Base-by-base conservation (phyloP, 306 rosid genomes). In the Corylus avellana region DNA sequence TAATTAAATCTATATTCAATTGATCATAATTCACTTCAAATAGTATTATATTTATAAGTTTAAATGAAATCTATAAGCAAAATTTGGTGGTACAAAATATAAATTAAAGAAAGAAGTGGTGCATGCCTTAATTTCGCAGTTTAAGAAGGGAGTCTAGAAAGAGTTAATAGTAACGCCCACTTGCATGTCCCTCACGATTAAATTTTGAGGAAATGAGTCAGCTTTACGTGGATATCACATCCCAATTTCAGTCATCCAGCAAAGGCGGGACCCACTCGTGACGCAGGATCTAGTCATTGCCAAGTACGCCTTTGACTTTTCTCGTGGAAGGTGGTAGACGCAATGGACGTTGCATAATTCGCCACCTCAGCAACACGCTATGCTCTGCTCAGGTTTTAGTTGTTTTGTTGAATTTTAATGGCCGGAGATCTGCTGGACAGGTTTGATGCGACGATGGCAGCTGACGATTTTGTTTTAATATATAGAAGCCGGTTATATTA, bases 221-320 rank as follows among this genome's bases (percentile, higher is more conserved):
- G 81, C 70, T 0, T 1, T 25, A 63, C 81, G 88, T 84, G 81
- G 81, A 79, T 62, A 13, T 49, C 58, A 47, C 72, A 77, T 77
- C 84, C 55, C 3, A 3, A 67, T 39, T 46, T 9, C 12, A 72
- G 25, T 54, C 39, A 16, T 3, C 8, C 50, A 11, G 42, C 12
- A 12, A 9, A 71, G 12, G 20, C 16, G 2, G 51, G 58, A 74
- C 71, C 57, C 20, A 44, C 66, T 42, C 46, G 7, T 54, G 86
- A 87, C 88, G 61, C 75, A 76, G 85, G 74, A 79, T 87, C 88
- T 82, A 87, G 88, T 82, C 88, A 87, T 70, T 25, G 49, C 83
- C 64, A 35, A 73, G 68, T 84, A 80, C 50, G 66, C 12, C 5
- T 17, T 5, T 67, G 72, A 67, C 72, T 67, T n/a, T 18, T 42